Evolutionary conservation across 805 yeast species (phyloP).

Genomic region (Nakazawaea ernobii): DNA sequence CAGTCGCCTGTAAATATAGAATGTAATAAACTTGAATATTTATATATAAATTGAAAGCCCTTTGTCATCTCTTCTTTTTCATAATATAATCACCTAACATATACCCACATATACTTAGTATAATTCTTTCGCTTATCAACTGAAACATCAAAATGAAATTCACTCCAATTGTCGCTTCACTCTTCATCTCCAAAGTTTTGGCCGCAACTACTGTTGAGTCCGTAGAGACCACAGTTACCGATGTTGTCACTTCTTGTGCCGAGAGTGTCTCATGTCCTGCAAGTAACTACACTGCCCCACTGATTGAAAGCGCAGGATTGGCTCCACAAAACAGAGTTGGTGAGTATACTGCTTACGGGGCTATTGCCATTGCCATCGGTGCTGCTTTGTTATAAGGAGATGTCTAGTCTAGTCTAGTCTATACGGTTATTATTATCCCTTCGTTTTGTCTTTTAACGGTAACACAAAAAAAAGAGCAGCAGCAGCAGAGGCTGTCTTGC

Average conservation of each 20-base stretch:
- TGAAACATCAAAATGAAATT: neutral
- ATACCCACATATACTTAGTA: neutral
- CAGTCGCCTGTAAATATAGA: too few species aligned
- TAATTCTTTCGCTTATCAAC: neutral
- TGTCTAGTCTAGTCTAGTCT: neutral
- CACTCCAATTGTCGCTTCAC: neutral
- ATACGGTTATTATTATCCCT: neutral
- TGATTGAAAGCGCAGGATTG: neutral
- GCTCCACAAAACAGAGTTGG: neutral
- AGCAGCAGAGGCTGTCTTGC: too few species aligned
- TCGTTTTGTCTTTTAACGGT: neutral
- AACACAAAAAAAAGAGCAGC: too few species aligned
- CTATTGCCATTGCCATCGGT: neutral
- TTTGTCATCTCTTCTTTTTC: neutral
- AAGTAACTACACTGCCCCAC: neutral
- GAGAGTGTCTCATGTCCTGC: neutral
- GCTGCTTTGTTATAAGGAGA: neutral
- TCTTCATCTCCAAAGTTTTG: neutral
- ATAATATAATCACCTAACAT: too few species aligned
- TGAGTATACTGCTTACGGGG: neutral
- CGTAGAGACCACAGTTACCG: neutral
- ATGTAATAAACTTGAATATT: too few species aligned
- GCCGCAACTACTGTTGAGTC: neutral
- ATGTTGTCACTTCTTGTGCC: constrained; percentile 2
- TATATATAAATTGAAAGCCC: too few species aligned